Base-by-base conservation (phyloP, 1,284 basidiomycete species). In the Puccinia coronata region DNA sequence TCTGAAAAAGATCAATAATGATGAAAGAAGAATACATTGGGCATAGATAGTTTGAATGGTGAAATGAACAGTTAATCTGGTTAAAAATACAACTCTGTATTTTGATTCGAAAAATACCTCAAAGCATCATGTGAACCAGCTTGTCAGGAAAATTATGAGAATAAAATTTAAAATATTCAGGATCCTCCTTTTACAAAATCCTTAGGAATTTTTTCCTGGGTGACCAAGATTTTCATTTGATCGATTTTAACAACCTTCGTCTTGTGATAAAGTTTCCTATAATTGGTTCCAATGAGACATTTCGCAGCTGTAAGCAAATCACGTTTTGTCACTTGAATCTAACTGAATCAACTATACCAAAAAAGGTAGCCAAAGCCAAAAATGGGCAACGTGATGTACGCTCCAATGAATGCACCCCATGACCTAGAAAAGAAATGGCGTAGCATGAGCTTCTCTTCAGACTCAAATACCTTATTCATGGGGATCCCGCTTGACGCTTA, bases 281-380 rank as follows among this genome's bases (percentile, higher is more conserved):
- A 41, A 70, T 70, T 41, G 11, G 41, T 65, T 65, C 4, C 23
- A 36, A 36, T 61, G 1, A 23, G 31, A 23, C 36, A 65, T 25
- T 9, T 34, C 34, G 57, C 53, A 57, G n/a, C n/a, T 9, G 25
- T 61, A 6, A 61, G 34, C 16, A n/a, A 53, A 43, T 1, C 31
- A 11, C 47, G n/a, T 20, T 31, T 67, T 1, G 25, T 34, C 36
- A n/a, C 1, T n/a, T 31, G 12, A n/a, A 6, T 4, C n/a, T 2
- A 41, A 49, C 28, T 18, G 34, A 51, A 31, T 36, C 23, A 16
- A 20, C n/a, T 63, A 55, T 31, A 78, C 79, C 90, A 89, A 11
- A 87, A 89, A 65, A 90, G 9, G 86, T 92, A 95, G 63, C 94
- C 85, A 82, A 94, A 82, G n/a, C 92, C 92, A 90, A 94, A 95